These are phyloP conservation scores for Corylus americana DNA, from an alignment of 306 rosid genomes.

Conservation along the genomic window DNA sequence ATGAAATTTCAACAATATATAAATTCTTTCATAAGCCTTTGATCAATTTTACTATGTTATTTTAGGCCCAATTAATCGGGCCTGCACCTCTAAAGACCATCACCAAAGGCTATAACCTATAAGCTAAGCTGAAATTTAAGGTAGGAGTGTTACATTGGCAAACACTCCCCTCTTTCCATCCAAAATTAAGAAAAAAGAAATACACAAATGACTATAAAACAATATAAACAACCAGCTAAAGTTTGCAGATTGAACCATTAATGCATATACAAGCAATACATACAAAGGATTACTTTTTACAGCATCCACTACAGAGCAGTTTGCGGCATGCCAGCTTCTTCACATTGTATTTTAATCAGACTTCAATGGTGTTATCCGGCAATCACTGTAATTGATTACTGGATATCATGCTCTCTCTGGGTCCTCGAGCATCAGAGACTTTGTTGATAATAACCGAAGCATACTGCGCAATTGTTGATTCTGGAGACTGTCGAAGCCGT, in stretches of 20 bases:
- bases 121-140: no score
- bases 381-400: background rate
- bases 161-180: no score
- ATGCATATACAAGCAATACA: background rate
- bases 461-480: constrained; percentile 70
- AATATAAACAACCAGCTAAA: background rate
- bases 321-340: background rate
- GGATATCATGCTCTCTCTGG: constrained; percentile 3
- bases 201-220: background rate
- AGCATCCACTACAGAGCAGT: background rate
- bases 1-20: no score
- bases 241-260: background rate
- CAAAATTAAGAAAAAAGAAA: no score
- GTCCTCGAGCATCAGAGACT: constrained; percentile 58
- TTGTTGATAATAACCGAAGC: constrained; percentile 61
- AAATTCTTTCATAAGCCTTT: no score
- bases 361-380: background rate
- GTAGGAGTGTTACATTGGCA: no score
- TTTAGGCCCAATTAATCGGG: no score
- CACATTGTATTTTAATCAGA: no score
- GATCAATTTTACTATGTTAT: no score
- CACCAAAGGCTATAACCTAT: no score
- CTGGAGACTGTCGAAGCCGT: constrained; percentile 78
- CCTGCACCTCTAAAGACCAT: no score
- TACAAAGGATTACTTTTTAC: background rate